Percentiles rank a stretch among this genome's conserved stretches.
phyloP scores from a whole-genome alignment of 2,329 filamentous ascomycete genomes.

The Apiospora aurea region DNA sequence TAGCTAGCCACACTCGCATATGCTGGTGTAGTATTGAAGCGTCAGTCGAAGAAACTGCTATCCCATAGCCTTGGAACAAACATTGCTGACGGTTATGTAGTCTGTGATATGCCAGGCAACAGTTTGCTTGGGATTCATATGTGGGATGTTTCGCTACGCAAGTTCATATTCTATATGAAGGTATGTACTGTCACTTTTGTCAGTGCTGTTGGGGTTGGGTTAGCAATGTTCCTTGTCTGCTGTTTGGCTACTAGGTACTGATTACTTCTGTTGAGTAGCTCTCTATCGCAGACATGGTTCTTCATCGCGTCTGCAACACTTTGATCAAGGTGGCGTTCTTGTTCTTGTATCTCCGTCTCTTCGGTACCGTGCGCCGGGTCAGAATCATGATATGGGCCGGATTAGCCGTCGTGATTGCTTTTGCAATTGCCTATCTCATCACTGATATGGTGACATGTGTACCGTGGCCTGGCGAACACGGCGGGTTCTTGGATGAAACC shows the following conservation, averaged over 20 bases:
- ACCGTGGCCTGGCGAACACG: neutral
- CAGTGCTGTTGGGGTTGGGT: too few species aligned
- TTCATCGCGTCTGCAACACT: slow-evolving; percentile 28
- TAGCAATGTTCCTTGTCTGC: neutral
- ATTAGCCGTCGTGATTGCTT: neutral
- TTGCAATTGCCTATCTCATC: neutral
- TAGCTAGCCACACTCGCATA: neutral
- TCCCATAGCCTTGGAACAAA: too few species aligned
- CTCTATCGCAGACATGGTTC: neutral
- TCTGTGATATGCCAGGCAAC: neutral
- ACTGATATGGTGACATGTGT: neutral
- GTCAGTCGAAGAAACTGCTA: neutral
- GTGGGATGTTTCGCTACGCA: neutral
- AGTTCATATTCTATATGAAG: neutral
- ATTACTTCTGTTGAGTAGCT: neutral
- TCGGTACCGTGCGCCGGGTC: slow-evolving; percentile 26
- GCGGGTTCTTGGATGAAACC: neutral
- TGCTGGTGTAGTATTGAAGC: neutral
- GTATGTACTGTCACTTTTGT: neutral
- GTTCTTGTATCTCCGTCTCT: slow-evolving; percentile 31
- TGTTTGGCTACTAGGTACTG: neutral
- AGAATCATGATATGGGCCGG: slow-evolving; percentile 19
- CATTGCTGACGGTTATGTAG: neutral
- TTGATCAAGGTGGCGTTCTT: slow-evolving; percentile 29
- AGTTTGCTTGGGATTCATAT: neutral